Percentiles rank a stretch among this genome's conserved stretches.
phyloP scores from a whole-genome alignment of 176 grass and related monocot species.

The Puccinellia tenuiflora region DNA sequence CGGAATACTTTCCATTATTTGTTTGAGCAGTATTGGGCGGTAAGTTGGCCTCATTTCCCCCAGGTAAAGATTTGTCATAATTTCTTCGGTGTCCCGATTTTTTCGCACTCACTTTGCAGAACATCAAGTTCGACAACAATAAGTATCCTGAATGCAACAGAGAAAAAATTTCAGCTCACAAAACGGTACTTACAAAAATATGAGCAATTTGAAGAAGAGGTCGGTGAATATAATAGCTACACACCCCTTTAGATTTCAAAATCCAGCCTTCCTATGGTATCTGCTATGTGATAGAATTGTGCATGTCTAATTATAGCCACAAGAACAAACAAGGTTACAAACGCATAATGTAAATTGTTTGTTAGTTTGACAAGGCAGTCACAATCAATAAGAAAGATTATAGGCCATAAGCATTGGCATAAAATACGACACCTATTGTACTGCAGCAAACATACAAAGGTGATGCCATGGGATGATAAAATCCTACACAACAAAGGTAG shows the following conservation, averaged over 20 bases:
- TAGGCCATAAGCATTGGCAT: too few relatives aligned
- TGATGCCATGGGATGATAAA: too few relatives aligned
- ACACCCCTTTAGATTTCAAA: background rate
- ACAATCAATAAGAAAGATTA: background rate
- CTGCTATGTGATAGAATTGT: background rate
- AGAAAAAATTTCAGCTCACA: background rate
- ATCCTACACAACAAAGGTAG: too few relatives aligned
- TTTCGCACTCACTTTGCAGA: constrained; percentile 36
- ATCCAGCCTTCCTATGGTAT: background rate
- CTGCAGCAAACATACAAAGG: too few relatives aligned
- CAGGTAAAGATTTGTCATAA: constrained; percentile 29
- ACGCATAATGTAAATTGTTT: background rate
- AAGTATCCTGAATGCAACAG: constrained; percentile 54
- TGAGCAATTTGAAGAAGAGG: background rate
- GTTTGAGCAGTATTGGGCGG: background rate
- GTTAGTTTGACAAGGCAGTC: background rate
- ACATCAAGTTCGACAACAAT: constrained; percentile 69
- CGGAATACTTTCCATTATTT: constrained; percentile 19
- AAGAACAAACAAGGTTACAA: background rate
- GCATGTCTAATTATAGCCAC: background rate
- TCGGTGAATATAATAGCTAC: background rate
- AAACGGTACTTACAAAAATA: background rate
- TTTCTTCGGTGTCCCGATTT: constrained; percentile 49
- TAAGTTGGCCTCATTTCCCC: background rate
- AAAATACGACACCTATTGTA: too few relatives aligned